phyloP scores from a whole-genome alignment of 129 eudicot genomes.

The Flaveria trinervia region DNA sequence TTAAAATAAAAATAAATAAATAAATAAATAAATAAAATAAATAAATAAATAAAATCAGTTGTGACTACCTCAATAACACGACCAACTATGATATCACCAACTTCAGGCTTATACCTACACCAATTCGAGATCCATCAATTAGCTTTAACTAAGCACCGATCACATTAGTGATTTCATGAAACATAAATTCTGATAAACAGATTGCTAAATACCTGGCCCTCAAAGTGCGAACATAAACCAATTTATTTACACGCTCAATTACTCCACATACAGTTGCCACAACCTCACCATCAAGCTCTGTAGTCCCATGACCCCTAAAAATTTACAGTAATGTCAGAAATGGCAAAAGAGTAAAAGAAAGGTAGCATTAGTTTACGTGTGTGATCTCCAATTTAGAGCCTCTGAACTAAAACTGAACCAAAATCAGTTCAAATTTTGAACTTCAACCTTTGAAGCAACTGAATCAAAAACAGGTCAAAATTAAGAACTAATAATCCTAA shows the following conservation, averaged over 20 bases:
- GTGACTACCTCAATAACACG: constrained; percentile 76
- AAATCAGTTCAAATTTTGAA: neutral
- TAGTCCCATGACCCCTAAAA: constrained; percentile 84
- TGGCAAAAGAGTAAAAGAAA: neutral
- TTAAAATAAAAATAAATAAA: neutral
- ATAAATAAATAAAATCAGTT: neutral
- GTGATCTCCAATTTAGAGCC: neutral
- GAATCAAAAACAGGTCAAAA: neutral
- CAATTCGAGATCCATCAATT: constrained; percentile 22
- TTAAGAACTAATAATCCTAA: neutral
- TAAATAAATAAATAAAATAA: no score
- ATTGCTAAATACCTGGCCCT: constrained; percentile 64
- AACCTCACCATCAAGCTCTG: constrained; percentile 71
- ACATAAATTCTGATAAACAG: neutral
- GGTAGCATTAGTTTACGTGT: neutral
- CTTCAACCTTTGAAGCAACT: neutral
- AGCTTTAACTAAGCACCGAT: constrained; percentile 7
- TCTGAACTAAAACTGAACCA: neutral
- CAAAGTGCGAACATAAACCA: constrained; percentile 75
- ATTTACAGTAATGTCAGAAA: neutral
- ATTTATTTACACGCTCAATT: constrained; percentile 85
- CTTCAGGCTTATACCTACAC: constrained; percentile 89
- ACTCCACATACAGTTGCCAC: constrained; percentile 93
- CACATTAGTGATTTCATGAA: neutral
- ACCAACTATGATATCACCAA: constrained; percentile 91